Conservation (phyloP, 495 filamentous ascomycete genomes). For the Thermothielavioides terrestris region DNA sequence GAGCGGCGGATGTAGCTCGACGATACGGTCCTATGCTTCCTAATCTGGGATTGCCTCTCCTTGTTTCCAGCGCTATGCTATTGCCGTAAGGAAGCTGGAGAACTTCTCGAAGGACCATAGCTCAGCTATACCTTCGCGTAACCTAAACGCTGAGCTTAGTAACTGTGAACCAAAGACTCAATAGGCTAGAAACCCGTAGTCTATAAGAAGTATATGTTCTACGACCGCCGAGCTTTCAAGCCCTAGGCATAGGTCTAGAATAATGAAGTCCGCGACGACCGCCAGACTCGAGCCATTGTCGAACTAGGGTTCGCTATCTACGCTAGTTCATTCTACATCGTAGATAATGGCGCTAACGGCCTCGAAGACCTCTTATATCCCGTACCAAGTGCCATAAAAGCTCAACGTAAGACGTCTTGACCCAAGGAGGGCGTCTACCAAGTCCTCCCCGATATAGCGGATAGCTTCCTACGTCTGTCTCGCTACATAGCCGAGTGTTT, state of each 20-base stretch:
- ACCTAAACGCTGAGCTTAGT: neutral
- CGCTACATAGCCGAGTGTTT: too few species aligned
- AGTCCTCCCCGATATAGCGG: too few species aligned
- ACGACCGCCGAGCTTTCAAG: neutral
- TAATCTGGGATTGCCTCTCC: neutral
- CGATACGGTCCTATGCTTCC: neutral
- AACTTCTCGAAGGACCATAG: neutral
- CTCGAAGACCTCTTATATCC: too few species aligned
- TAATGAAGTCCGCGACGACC: neutral
- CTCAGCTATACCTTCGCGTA: neutral
- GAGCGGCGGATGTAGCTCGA: neutral
- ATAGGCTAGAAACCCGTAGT: neutral
- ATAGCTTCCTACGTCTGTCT: too few species aligned
- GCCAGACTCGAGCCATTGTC: neutral
- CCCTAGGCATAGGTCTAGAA: neutral
- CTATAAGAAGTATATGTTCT: neutral
- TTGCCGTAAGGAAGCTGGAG: neutral
- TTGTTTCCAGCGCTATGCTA: neutral
- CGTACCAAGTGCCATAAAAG: too few species aligned
- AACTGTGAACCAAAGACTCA: neutral
- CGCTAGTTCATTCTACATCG: neutral
- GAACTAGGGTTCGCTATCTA: neutral
- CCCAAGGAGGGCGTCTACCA: too few species aligned
- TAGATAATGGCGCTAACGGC: neutral
- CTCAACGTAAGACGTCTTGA: too few species aligned